Conservation (phyloP, 78 protist species). For the Acrasis kona region DNA sequence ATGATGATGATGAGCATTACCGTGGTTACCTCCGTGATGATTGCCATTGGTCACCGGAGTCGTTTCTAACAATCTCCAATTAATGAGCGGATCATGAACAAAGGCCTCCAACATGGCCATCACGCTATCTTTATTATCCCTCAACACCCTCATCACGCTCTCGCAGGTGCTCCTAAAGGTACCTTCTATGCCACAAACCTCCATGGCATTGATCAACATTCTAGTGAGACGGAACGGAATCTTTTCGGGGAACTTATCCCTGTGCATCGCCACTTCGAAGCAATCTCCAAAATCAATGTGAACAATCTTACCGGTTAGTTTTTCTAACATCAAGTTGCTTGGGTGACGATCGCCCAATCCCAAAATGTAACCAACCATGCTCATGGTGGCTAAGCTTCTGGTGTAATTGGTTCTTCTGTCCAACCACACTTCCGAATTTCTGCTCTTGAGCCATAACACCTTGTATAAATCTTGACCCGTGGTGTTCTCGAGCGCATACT, state of each 20-base stretch:
- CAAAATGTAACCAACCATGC: slow-evolving; percentile 88
- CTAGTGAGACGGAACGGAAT: slow-evolving; percentile 99
- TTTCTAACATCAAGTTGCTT: slow-evolving; percentile 88
- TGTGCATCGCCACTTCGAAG: slow-evolving; percentile 85
- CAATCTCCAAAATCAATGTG: slow-evolving; percentile 98
- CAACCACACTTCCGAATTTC: slow-evolving; percentile 78
- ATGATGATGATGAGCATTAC: too few species aligned
- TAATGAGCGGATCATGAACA: slow-evolving; percentile 98
- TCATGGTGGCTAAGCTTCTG: slow-evolving; percentile 70
- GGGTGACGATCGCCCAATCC: slow-evolving; percentile 97
- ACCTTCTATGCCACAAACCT: slow-evolving; percentile 94
- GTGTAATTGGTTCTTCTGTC: slow-evolving; percentile 64
- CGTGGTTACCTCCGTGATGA: background rate
- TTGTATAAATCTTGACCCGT: slow-evolving; percentile 86
- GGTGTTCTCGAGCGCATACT: slow-evolving; percentile 73
- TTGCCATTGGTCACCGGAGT: background rate
- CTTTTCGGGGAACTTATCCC: slow-evolving; percentile 95
- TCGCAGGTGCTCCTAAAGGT: slow-evolving; percentile 91
- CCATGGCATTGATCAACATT: slow-evolving; percentile 97
- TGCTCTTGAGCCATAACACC: slow-evolving; percentile 81
- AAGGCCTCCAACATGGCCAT: slow-evolving; percentile 99
- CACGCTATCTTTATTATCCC: slow-evolving; percentile 83
- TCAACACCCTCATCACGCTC: slow-evolving; percentile 81
- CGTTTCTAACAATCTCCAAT: slow-evolving; percentile 82
- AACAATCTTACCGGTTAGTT: slow-evolving; percentile 73